Base-by-base conservation (phyloP, 2,329 filamentous ascomycete genomes). In the Sarocladium oryzae region DNA sequence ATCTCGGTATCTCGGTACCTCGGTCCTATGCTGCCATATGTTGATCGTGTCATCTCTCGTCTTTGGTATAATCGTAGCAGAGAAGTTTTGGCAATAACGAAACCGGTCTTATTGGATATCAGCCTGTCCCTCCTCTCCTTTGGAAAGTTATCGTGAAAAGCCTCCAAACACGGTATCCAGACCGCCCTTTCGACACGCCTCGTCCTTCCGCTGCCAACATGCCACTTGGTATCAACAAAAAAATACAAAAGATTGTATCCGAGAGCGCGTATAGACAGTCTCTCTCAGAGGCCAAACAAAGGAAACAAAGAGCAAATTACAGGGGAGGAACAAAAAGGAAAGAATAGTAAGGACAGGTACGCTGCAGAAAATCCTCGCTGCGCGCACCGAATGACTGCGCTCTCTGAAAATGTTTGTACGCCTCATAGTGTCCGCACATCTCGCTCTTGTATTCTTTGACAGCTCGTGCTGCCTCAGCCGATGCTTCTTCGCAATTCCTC, bases 141-240 rank as follows among this genome's bases (percentile, higher is more conserved):
- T 7, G 28, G n/a, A 7, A 30, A 30, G 13, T 13, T 16, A 40
- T 6, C n/a, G 10, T 43, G 40, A 26, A n/a, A n/a, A 43, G 5
- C 20, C 40, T 21, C 40, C 9, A 7, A n/a, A n/a, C 9, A 28
- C 15, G 23, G 11, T 43, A 43, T 43, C 40, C 40, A 43, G 40
- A 20, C 40, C 40, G 21, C 40, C 18, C 16, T 3, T 9, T 6
- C 13, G 10, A 20, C 4, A 9, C 36, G 4, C 16, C 36, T 21
- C 36, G 7, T 20, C 21, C 21, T 9, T 13, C 36, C n/a, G 36
- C 36, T 18, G 6, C n/a, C 7, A 43, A 43, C 11, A 43, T 43
- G 21, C 15, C 3, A 26, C 40, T 32, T 40, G 35, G 33, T 40
- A 32, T 49, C 30, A 32, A 48, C 28, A 38, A 54, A 33, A 49